Conservation (phyloP, 2,329 filamentous ascomycete species). For the Paraconiothyrium sp. region DNA sequence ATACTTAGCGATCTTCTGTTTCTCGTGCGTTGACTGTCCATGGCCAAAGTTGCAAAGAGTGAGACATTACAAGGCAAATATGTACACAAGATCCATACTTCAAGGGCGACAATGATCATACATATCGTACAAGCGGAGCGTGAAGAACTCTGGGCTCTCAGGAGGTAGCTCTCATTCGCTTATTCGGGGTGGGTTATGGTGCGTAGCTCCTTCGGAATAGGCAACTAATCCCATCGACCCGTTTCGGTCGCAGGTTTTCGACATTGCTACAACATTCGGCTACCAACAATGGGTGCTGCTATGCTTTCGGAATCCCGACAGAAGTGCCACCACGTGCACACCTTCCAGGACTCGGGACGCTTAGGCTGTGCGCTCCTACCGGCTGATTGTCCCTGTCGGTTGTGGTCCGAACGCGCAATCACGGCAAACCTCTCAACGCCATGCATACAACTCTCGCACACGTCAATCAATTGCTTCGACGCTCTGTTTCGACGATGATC, state of each 20-base stretch:
- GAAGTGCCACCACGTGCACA: constrained; percentile 21
- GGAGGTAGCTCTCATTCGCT: not conserved
- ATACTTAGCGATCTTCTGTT: too few relatives aligned
- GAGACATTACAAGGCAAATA: too few relatives aligned
- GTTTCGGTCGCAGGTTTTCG: not conserved
- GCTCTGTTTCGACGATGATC: not conserved
- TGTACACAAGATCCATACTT: too few relatives aligned
- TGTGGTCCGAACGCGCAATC: constrained; percentile 32
- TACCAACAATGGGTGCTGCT: not conserved
- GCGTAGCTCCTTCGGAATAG: not conserved
- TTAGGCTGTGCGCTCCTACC: constrained; percentile 23
- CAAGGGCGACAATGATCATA: too few relatives aligned
- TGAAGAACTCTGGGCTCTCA: too few relatives aligned
- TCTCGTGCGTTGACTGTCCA: too few relatives aligned
- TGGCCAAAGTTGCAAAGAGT: too few relatives aligned
- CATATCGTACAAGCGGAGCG: too few relatives aligned
- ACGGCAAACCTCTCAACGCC: constrained; percentile 1
- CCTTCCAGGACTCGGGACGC: constrained; percentile 19
- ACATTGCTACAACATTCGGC: not conserved
- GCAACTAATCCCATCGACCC: not conserved
- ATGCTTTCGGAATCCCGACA: not conserved
- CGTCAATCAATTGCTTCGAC: not conserved
- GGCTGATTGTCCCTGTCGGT: constrained; percentile 34
- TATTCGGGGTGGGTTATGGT: not conserved
- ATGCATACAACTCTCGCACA: not conserved